Evolutionary conservation across 306 rosid species (phyloP).

Genomic region (Pyrus communis): DNA sequence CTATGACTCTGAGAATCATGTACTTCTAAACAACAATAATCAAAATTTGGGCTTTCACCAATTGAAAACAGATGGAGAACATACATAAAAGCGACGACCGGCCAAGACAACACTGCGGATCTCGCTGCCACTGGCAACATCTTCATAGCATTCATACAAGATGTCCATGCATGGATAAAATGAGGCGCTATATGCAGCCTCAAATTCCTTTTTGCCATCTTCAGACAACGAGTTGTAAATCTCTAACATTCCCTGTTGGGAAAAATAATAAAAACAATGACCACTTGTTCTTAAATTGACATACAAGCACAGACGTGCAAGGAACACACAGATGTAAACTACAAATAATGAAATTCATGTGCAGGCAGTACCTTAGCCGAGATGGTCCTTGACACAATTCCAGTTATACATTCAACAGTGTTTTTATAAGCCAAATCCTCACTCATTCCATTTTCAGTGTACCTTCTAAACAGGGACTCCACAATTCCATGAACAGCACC

Average conservation of each 20-base stretch:
- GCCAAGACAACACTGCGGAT: conserved; percentile 97
- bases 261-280: neutral
- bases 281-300: neutral
- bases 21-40: neutral
- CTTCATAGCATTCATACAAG: conserved; percentile 95
- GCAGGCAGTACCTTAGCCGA: conserved; percentile 64
- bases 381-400: conserved; percentile 72
- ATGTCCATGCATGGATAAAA: conserved; percentile 96
- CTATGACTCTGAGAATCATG: neutral
- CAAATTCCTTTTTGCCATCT: conserved; percentile 79
- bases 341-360: neutral
- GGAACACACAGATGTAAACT: neutral
- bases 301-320: neutral
- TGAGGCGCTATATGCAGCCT: conserved; percentile 91
- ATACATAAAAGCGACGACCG: conserved; percentile 87
- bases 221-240: conserved; percentile 68
- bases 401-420: conserved; percentile 88
- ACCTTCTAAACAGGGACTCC: conserved; percentile 89
- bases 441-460: conserved; percentile 78
- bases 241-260: conserved; percentile 74
- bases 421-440: conserved; percentile 92
- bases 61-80: conserved; percentile 14
- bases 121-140: conserved; percentile 85
- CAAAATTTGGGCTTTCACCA: neutral
- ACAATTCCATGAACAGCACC: conserved; percentile 98